Base-by-base conservation (phyloP, 2,329 filamentous ascomycete genomes). In the Zasmidium cellare region DNA sequence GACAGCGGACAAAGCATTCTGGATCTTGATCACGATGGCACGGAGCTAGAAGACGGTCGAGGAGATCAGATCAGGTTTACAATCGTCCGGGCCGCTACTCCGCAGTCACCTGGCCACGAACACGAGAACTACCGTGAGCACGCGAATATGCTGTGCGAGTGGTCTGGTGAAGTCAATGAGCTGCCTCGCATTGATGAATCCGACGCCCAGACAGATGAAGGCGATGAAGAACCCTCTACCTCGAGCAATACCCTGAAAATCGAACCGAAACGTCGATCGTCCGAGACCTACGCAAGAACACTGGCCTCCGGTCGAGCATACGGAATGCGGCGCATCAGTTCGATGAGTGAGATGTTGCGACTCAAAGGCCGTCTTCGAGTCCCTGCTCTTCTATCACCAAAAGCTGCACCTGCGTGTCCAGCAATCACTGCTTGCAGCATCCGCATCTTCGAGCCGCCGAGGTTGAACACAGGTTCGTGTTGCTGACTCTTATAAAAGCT, bases 341-440 rank as follows among this genome's bases (percentile, higher is more conserved):
- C 62, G 9, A 55, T 63, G 53, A 63, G 56, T n/a, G 60, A 62
- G 9, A 35, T 59, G 16, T 50, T 50, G 18, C 48, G 60, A 16
- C 47, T 61, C 25, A 56, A 55, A 56, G 56, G 56, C 6, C 51
- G 56, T 22, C 46, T 58, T 6, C 57, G 57, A 19, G 52, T 50
- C 23, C 60, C 60, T 12, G 51, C 54, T 2, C 58, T 52, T 28
- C 48, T 63, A 11, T 47, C 59, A 3, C 46, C 55, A 23, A 65
- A 65, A 44, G 56, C 58, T 24, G 54, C 46, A 25, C 63, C 61
- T 38, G 63, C 61, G 5, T 41, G 58, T 49, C 63, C 63, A 24
- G 66, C 64, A 9, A 38, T 66, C 11, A 65, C 66, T 14, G 58
- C 62, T 19, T 62, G 61, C 60, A 65, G 56, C 28, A 62, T 69